Base-by-base conservation (phyloP, 306 rosid species). In the Inga leiocalycina region DNA sequence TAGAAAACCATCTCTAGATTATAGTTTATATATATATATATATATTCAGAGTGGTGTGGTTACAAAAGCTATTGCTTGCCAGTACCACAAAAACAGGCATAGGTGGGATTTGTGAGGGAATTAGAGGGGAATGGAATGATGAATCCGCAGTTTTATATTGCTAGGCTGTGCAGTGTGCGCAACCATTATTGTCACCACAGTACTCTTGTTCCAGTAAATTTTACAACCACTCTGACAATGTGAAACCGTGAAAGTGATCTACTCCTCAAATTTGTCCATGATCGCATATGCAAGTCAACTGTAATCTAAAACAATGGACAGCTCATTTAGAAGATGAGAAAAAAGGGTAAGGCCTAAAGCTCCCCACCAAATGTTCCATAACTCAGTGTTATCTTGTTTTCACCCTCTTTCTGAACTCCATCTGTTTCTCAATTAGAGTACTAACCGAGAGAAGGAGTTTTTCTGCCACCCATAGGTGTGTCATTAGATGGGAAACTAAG, bases 21-120 rank as follows among this genome's bases (percentile, higher is more conserved):
- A 20, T 51, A 51, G 51, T 37, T 49, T 43, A 16, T 39, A 79
- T 22, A 70, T 9, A n/a, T 24, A 24, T 24, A 24, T 20, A 41
- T 14, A 34, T 17, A 5, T 5, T 57, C 61, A 71, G 54, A 41
- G 34, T 22, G 44, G 51, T 22, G 71, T 27, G 34, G 15, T 12
- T 32, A 71, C 72, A 54, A 49, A 79, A 71, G 32, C 49, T 14
- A 66, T 49, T 79, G 66, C 75, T 67, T 56, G 2, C 51, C 43
- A 48, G 43, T 22, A 22, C 35, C 34, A 43, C 24, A 35, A 10
- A 68, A 8, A 19, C 19, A 68, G 48, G 74, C n/a, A 14, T 20
- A 17, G 43, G 5, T 39, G 48, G 15, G 22, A 10, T 8, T 68
- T 39, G 24, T 39, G 13, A 69, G 43, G 30, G 74, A 49, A 69